phyloP scores from a whole-genome alignment of 805 yeast genomes.

The Clavispora fructus region DNA sequence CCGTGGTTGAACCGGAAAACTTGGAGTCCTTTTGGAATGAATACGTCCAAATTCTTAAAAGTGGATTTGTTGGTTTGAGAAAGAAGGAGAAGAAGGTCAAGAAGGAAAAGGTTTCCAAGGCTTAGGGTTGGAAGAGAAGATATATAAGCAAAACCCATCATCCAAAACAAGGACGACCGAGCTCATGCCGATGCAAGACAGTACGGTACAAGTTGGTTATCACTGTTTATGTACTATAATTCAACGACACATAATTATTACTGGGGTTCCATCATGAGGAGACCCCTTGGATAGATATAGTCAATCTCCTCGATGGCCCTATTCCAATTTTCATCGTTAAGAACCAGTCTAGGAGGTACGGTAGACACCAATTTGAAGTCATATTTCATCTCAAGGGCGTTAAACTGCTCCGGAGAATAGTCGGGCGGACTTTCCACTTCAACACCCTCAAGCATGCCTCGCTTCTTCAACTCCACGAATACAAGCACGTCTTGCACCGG shows the following conservation, averaged over 20 bases:
- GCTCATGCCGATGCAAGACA: neutral
- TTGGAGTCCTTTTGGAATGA: slow-evolving; percentile 74
- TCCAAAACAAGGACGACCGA: neutral
- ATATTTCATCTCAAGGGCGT: slow-evolving; percentile 20
- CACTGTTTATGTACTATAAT: slow-evolving; percentile 1
- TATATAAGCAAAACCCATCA: neutral
- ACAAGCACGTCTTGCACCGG: slow-evolving; percentile 28
- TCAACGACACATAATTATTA: neutral
- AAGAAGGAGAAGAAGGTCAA: slow-evolving; percentile 76
- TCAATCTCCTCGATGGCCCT: slow-evolving; percentile 58
- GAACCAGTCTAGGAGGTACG: slow-evolving; percentile 31
- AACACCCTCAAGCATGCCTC: slow-evolving; percentile 33
- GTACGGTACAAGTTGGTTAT: neutral
- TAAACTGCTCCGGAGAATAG: slow-evolving; percentile 10
- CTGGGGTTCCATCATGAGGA: slow-evolving; percentile 55
- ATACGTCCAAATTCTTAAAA: slow-evolving; percentile 63
- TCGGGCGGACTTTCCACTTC: slow-evolving; percentile 3
- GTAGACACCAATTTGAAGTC: slow-evolving; percentile 32
- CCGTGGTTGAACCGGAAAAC: slow-evolving; percentile 58
- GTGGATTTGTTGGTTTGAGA: slow-evolving; percentile 68
- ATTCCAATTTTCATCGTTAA: slow-evolving; percentile 26
- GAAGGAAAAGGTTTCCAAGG: slow-evolving; percentile 32
- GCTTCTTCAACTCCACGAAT: slow-evolving; percentile 32
- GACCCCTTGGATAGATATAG: slow-evolving; percentile 37
- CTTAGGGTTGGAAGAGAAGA: neutral